A percentile compares a stretch with the other conserved stretches of the same genome.
Conservation (phyloP, 2,329 filamentous ascomycete species). For the Clathrospora elynae region DNA sequence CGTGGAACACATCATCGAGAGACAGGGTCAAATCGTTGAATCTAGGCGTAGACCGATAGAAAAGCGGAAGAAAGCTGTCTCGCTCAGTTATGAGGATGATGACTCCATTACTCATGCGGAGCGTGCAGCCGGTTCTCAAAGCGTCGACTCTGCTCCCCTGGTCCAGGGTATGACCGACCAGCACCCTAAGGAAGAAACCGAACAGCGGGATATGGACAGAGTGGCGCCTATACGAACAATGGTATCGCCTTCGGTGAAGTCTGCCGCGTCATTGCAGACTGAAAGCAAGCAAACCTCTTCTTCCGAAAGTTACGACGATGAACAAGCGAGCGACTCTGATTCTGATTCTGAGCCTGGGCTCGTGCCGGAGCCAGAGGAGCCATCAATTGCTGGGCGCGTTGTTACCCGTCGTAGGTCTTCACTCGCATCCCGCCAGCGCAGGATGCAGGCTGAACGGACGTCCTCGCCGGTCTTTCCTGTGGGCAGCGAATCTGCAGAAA, state of each 20-base stretch:
- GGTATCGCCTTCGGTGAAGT: too few relatives aligned
- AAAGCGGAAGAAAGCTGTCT: background rate
- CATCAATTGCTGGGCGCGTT: background rate
- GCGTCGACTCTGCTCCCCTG: slow-evolving; percentile 5
- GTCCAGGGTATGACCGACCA: background rate
- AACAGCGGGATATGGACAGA: too few relatives aligned
- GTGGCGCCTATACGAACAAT: too few relatives aligned
- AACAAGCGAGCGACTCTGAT: too few relatives aligned
- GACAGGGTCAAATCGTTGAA: slow-evolving; percentile 17
- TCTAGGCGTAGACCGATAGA: slow-evolving; percentile 14
- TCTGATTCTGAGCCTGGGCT: too few relatives aligned
- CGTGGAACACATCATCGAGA: slow-evolving; percentile 16
- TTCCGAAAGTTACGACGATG: slow-evolving; percentile 1
- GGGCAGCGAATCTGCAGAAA: background rate
- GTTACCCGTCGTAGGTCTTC: background rate
- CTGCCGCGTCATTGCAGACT: too few relatives aligned
- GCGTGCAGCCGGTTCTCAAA: background rate
- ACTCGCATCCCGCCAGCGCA: background rate
- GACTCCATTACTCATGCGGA: slow-evolving; percentile 4
- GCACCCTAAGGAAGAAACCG: background rate
- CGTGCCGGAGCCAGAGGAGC: background rate
- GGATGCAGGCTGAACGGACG: background rate
- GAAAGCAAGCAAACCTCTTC: background rate
- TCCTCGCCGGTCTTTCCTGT: slow-evolving; percentile 5
- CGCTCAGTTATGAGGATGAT: background rate